Conservation (phyloP, 2,329 filamentous ascomycete genomes). For the Blumeriella jaapii region DNA sequence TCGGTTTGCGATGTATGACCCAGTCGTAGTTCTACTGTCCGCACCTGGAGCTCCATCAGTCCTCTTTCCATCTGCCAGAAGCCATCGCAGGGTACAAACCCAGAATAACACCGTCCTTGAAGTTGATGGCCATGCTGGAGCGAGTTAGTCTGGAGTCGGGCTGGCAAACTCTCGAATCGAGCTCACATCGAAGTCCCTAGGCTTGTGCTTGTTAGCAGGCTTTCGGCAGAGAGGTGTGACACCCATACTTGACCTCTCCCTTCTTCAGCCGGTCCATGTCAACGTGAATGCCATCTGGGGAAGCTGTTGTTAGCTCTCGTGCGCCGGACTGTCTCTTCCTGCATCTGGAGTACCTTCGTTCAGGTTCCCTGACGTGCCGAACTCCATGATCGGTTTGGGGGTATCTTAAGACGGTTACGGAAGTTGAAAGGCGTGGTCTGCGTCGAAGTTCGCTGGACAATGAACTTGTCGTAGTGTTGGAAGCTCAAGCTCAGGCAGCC, state of each 20-base stretch:
- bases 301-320: conserved; percentile 23
- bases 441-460: conserved; percentile 5
- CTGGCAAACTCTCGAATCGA: conserved; percentile 13
- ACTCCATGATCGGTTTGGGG: conserved; percentile 41
- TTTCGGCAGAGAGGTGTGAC: neutral
- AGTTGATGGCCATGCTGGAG: conserved; percentile 91
- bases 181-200: conserved; percentile 93
- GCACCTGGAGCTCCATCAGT: conserved; percentile 45
- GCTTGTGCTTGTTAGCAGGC: conserved; percentile 35
- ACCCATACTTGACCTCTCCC: conserved; percentile 90
- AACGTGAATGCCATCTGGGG: conserved; percentile 90
- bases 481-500: conserved; percentile 12
- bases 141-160: conserved; percentile 20
- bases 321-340: conserved; percentile 9
- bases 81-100: conserved; percentile 35
- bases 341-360: conserved; percentile 43
- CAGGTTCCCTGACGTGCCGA: conserved; percentile 48
- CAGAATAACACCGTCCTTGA: conserved; percentile 95
- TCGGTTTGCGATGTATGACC: conserved; percentile 96
- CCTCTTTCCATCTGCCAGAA: neutral
- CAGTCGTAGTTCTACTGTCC: conserved; percentile 94
- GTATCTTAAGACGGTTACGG: conserved; percentile 3
- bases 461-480: conserved; percentile 13
- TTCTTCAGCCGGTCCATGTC: conserved; percentile 99
- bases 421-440: conserved; percentile 1